These are phyloP conservation scores for Lipomyces mesembrius DNA, from an alignment of 805 yeast species.

Conservation along the genomic window DNA sequence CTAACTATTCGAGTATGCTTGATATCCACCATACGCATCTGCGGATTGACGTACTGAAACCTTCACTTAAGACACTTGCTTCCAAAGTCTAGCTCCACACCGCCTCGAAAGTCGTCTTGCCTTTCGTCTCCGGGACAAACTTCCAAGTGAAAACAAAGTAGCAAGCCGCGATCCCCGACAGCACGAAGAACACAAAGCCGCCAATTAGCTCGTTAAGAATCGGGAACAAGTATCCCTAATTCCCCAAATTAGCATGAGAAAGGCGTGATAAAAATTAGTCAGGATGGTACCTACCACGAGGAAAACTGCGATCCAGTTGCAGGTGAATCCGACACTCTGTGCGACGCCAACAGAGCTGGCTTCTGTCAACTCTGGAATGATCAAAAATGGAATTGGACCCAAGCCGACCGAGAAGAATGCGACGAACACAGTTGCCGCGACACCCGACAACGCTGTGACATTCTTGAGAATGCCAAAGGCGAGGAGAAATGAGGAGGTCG, in stretches of 20 bases:
- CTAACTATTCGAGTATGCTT: no score
- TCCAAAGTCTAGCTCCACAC: slow-evolving; percentile 57
- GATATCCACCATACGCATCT: neutral
- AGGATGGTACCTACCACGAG: slow-evolving; percentile 48
- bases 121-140: slow-evolving; percentile 77
- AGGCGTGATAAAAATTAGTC: neutral
- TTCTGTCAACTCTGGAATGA: slow-evolving; percentile 88
- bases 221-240: slow-evolving; percentile 76
- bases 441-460: slow-evolving; percentile 57
- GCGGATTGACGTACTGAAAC: neutral
- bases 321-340: slow-evolving; percentile 88
- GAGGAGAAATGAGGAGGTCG: slow-evolving; percentile 63
- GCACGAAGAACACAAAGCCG: slow-evolving; percentile 75
- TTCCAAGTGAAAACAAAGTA: slow-evolving; percentile 55
- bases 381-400: slow-evolving; percentile 93
- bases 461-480: slow-evolving; percentile 64
- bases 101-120: slow-evolving; percentile 61
- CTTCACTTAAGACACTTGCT: no score
- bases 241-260: neutral
- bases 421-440: slow-evolving; percentile 73
- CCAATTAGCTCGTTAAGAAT: slow-evolving; percentile 66
- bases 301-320: slow-evolving; percentile 92
- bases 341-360: slow-evolving; percentile 79
- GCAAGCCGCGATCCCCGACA: slow-evolving; percentile 55
- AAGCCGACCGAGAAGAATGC: slow-evolving; percentile 87